Conservation (phyloP, 345 rosid species). For the Anacardium occidentale region DNA sequence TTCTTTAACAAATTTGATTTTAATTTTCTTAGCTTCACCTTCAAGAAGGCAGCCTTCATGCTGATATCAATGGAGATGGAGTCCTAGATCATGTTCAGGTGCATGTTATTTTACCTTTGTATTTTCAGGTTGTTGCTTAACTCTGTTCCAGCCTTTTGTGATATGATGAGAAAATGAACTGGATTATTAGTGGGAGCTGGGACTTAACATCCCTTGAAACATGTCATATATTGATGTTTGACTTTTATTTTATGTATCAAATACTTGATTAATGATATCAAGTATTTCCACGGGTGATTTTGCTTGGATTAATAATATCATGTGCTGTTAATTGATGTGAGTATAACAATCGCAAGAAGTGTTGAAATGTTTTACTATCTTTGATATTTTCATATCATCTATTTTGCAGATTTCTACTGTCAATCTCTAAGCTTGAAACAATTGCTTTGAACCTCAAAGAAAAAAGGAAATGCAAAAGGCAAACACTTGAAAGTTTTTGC, state of each 20-base stretch:
- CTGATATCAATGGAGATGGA: conserved; percentile 98
- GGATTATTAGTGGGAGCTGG: background rate
- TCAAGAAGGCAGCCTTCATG: conserved; percentile 99
- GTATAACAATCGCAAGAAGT: background rate
- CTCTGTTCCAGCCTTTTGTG: background rate
- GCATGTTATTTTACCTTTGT: background rate
- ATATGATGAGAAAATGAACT: background rate
- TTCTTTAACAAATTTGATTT: conserved; percentile 8
- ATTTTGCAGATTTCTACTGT: background rate
- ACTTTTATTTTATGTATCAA: background rate
- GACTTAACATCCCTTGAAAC: background rate
- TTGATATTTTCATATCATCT: background rate
- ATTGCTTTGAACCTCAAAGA: background rate
- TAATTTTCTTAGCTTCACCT: conserved; percentile 74
- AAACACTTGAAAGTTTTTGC: background rate
- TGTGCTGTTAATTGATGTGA: background rate
- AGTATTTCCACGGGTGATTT: background rate
- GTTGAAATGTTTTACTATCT: background rate
- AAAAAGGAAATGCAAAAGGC: background rate
- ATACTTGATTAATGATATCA: background rate
- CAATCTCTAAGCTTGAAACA: background rate
- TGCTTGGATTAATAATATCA: too few relatives aligned
- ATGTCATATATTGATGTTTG: background rate
- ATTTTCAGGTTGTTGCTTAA: background rate
- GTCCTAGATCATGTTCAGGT: conserved; percentile 99